Evolutionary conservation across 2,329 filamentous ascomycete species (phyloP).

Genomic region (Fusarium armeniacum): DNA sequence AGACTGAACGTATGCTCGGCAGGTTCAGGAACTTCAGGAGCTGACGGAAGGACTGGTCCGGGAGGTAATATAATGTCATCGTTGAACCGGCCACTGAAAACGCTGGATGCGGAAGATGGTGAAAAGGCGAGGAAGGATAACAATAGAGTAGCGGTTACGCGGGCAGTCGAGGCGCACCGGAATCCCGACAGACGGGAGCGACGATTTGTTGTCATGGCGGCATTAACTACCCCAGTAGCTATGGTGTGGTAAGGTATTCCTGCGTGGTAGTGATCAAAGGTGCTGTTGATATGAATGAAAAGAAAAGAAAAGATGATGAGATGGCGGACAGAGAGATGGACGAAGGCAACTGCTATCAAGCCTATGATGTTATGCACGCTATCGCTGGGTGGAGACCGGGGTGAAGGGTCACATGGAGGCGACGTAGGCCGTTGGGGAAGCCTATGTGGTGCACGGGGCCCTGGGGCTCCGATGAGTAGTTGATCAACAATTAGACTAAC

Average conservation of each 20-base stretch:
- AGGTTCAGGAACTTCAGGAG: constrained; percentile 61
- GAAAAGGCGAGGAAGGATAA: constrained; percentile 76
- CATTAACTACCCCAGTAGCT: constrained; percentile 24
- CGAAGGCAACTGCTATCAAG: constrained; percentile 39
- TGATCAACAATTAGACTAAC: constrained; percentile 2
- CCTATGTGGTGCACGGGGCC: constrained; percentile 32
- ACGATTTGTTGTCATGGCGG: constrained; percentile 43
- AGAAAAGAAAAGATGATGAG: constrained; percentile 15
- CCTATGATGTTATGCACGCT: constrained; percentile 52
- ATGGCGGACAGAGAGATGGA: constrained; percentile 22
- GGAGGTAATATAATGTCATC: constrained; percentile 62
- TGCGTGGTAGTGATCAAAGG: constrained; percentile 8
- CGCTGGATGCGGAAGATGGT: constrained; percentile 57
- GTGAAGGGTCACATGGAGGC: constrained; percentile 39
- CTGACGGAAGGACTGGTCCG: constrained; percentile 57
- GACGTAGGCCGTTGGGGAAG: constrained; percentile 30
- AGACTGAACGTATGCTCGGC: constrained; percentile 75
- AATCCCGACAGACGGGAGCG: constrained; percentile 35
- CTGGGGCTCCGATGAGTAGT: constrained; percentile 13
- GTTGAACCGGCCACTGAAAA: constrained; percentile 54
- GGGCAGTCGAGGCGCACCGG: constrained; percentile 69
- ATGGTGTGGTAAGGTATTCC: constrained; percentile 8
- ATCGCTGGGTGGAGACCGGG: constrained; percentile 38
- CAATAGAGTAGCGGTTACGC: constrained; percentile 73
- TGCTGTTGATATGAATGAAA: constrained; percentile 24